Percentiles rank a stretch among this genome's conserved stretches.
Conservation (phyloP, 2,329 filamentous ascomycete species). For the Aspergillus ibericus region DNA sequence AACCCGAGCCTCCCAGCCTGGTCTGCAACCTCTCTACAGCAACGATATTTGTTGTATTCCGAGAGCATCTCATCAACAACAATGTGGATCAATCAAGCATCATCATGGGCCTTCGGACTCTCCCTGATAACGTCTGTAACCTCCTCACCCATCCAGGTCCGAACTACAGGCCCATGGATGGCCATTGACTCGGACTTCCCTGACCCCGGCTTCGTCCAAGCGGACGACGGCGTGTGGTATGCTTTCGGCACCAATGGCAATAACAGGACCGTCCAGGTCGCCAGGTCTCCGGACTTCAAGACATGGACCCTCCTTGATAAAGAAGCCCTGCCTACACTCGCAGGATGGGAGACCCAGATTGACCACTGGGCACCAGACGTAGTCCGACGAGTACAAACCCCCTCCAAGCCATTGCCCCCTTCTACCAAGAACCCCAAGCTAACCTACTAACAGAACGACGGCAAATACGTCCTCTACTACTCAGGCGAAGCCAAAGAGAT, state of each 20-base stretch:
- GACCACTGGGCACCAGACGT: slow-evolving; percentile 66
- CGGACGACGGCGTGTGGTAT: slow-evolving; percentile 33
- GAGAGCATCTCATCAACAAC: background rate
- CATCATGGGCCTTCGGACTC: background rate
- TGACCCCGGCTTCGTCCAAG: slow-evolving; percentile 10
- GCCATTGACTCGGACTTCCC: slow-evolving; percentile 10
- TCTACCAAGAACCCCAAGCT: background rate
- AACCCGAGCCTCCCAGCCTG: background rate
- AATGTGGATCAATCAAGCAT: background rate
- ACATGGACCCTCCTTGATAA: slow-evolving; percentile 49
- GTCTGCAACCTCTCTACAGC: background rate
- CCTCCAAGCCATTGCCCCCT: background rate
- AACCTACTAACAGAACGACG: slow-evolving; percentile 34
- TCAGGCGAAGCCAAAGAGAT: slow-evolving; percentile 48
- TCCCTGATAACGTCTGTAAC: background rate
- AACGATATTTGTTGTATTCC: background rate
- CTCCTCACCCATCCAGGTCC: background rate
- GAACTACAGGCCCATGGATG: slow-evolving; percentile 1
- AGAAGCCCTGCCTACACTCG: slow-evolving; percentile 54
- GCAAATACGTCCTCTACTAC: slow-evolving; percentile 63
- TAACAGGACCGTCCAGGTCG: slow-evolving; percentile 54
- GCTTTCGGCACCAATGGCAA: slow-evolving; percentile 56
- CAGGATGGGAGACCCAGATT: slow-evolving; percentile 55
- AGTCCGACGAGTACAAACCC: slow-evolving; percentile 42
- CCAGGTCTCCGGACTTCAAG: slow-evolving; percentile 48